Evolutionary conservation across 257 asterid genomes (phyloP).

Genomic region (Solanum arcanum): DNA sequence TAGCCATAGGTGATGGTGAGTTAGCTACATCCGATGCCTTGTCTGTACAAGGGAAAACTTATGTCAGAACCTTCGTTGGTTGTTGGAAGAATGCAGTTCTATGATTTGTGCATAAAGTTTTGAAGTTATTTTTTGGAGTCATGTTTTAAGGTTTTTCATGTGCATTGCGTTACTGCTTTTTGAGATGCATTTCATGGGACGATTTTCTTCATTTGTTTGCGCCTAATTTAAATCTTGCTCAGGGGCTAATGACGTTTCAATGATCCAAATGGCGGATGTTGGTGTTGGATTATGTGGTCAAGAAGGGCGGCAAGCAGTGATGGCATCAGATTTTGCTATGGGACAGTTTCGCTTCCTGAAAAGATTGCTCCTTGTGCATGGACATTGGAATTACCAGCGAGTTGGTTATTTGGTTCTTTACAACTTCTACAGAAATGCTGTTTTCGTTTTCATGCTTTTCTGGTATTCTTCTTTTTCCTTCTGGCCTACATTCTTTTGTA

Average conservation of each 20-base stretch:
- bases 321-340: constrained; percentile 99
- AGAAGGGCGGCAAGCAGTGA: constrained; percentile 99
- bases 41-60: background rate
- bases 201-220: background rate
- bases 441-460: constrained; percentile 94
- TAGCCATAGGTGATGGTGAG: constrained; percentile 99
- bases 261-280: constrained; percentile 99
- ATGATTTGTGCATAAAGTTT: background rate
- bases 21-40: background rate
- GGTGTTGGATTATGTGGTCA: constrained; percentile 99
- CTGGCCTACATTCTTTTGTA: background rate
- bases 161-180: background rate
- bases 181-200: background rate
- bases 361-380: constrained; percentile 89
- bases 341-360: constrained; percentile 91
- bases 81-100: background rate
- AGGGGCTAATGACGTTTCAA: constrained; percentile 99
- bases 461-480: constrained; percentile 41
- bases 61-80: background rate
- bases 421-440: constrained; percentile 96
- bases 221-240: constrained; percentile 14
- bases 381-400: constrained; percentile 97
- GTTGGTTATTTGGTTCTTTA: constrained; percentile 87
- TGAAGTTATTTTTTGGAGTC: background rate
- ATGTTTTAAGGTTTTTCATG: background rate